phyloP scores from a whole-genome alignment of 129 eudicot genomes.

The Sambucus nigra region DNA sequence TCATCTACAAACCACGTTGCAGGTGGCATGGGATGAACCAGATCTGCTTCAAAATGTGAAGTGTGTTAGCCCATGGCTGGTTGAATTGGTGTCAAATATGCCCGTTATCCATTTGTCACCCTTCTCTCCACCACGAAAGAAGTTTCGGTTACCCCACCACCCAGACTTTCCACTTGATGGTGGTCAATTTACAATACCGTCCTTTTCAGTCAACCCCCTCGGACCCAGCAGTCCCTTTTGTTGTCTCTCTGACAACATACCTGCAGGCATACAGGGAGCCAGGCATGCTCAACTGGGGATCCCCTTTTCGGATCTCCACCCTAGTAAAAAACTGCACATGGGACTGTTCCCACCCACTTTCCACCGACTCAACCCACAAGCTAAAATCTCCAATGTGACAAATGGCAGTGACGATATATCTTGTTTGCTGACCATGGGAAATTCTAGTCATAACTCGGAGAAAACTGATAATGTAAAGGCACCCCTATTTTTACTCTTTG shows the following conservation, averaged over 20 bases:
- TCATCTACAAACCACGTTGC: background rate
- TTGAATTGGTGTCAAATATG: conserved; percentile 62
- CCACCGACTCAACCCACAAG: conserved; percentile 19
- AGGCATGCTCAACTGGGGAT: conserved; percentile 90
- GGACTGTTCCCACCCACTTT: conserved; percentile 39
- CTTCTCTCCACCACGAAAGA: conserved; percentile 77
- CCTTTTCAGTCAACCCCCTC: conserved; percentile 55
- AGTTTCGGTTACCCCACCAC: conserved; percentile 48
- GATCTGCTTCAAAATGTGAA: conserved; percentile 80
- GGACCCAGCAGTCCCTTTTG: conserved; percentile 53
- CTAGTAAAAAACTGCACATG: conserved; percentile 50
- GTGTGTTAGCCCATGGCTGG: conserved; percentile 92
- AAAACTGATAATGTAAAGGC: conserved; percentile 22
- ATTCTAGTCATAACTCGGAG: conserved; percentile 28
- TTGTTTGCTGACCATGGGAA: conserved; percentile 60
- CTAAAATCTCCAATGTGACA: conserved; percentile 17
- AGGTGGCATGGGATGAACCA: conserved; percentile 94
- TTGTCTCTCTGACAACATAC: conserved; percentile 41
- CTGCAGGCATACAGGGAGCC: conserved; percentile 99
- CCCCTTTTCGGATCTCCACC: conserved; percentile 54
- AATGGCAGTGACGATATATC: conserved; percentile 38
- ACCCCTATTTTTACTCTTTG: conserved; percentile 65
- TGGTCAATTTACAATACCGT: conserved; percentile 43
- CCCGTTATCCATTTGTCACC: conserved; percentile 66
- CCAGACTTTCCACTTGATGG: conserved; percentile 44